phyloP scores from a whole-genome alignment of 2,329 filamentous ascomycete species.

The Magnaporthiopsis rhizophila region DNA sequence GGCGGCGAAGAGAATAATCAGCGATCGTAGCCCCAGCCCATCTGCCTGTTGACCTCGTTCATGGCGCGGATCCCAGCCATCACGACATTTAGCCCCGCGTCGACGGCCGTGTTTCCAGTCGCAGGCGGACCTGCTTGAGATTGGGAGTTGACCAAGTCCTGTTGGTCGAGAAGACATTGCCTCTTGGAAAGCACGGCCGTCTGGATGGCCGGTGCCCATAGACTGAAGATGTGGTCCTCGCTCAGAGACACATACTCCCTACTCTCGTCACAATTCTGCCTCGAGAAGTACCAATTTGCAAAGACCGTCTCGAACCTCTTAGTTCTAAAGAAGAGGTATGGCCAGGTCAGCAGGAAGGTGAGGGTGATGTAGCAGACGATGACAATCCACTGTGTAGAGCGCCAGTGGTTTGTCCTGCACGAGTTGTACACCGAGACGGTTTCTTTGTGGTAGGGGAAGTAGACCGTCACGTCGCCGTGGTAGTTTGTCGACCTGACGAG shows the following conservation, averaged over 20 bases:
- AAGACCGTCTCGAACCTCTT: slow-evolving; percentile 57
- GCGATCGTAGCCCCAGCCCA: slow-evolving; percentile 41
- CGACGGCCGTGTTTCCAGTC: slow-evolving; percentile 30
- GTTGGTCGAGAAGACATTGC: slow-evolving; percentile 46
- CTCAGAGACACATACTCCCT: slow-evolving; percentile 45
- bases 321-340: slow-evolving; percentile 58
- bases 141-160: slow-evolving; percentile 41
- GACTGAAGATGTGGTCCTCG: slow-evolving; percentile 53
- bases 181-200: slow-evolving; percentile 50
- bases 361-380: slow-evolving; percentile 60
- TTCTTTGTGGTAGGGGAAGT: slow-evolving; percentile 50
- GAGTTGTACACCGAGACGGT: slow-evolving; percentile 57
- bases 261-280: slow-evolving; percentile 19
- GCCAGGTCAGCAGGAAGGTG: slow-evolving; percentile 64
- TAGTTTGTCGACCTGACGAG: slow-evolving; percentile 60
- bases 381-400: slow-evolving; percentile 53
- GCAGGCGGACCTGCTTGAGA: slow-evolving; percentile 24
- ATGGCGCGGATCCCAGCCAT: slow-evolving; percentile 42
- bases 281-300: slow-evolving; percentile 52
- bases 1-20: slow-evolving; percentile 2
- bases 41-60: slow-evolving; percentile 42
- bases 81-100: slow-evolving; percentile 32
- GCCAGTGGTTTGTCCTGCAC: slow-evolving; percentile 55
- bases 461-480: slow-evolving; percentile 49
- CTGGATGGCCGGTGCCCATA: slow-evolving; percentile 54